phyloP scores from a whole-genome alignment of 225 moss, liverwort and hornwort genomes.

The Marchantia polymorpha region DNA sequence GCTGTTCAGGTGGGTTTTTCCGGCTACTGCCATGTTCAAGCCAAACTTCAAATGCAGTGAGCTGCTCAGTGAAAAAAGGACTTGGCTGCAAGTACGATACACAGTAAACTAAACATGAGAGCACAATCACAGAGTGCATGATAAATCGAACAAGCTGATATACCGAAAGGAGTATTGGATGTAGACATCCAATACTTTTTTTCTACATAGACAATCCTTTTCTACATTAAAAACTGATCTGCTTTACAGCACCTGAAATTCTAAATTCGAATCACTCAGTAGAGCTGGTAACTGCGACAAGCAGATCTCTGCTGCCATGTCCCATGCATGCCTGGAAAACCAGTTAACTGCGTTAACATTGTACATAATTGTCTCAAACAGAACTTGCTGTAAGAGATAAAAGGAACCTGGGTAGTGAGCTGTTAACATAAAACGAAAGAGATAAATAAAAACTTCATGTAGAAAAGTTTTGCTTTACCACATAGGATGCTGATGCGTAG shows the following conservation, averaged over 20 bases:
- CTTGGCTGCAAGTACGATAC: constrained; percentile 61
- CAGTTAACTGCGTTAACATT: background rate
- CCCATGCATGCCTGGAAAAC: constrained; percentile 85
- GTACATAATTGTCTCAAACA: background rate
- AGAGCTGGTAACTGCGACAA: constrained; percentile 79
- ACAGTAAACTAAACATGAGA: background rate
- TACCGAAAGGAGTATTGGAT: background rate
- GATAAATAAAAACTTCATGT: background rate
- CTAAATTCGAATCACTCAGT: constrained; percentile 58
- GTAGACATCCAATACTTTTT: background rate
- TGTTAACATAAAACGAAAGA: background rate
- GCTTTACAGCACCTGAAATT: constrained; percentile 64
- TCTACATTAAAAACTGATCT: background rate
- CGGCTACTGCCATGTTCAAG: constrained; percentile 87
- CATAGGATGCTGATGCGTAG: constrained; percentile 99
- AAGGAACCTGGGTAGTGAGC: background rate
- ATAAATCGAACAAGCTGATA: too few species aligned
- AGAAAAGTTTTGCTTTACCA: constrained; percentile 51
- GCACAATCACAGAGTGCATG: background rate
- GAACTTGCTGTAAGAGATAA: background rate
- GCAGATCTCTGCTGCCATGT: constrained; percentile 98
- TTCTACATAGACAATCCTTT: too few species aligned
- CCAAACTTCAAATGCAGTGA: constrained; percentile 98
- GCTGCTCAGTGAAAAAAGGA: constrained; percentile 91
- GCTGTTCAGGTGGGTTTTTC: constrained; percentile 93